Evolutionary conservation across 75 land plant genomes (phyloP), one percentile per base, ranked within the genome.

Genomic region (Ceratopteris richardii): DNA sequence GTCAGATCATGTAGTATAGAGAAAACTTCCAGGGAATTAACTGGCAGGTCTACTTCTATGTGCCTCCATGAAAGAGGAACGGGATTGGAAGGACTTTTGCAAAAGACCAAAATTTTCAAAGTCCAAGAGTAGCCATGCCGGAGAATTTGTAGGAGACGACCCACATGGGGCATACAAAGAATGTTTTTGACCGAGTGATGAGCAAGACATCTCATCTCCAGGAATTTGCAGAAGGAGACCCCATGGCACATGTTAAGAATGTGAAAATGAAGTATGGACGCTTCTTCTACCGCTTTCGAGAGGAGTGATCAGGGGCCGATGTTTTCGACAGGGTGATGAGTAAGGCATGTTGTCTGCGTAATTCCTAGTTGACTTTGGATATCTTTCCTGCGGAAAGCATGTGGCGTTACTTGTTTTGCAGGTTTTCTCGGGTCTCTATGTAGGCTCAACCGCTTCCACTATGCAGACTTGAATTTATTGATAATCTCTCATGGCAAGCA

Each of bases 191-290:
- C n/a, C n/a, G n/a, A n/a, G n/a, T n/a, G n/a, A n/a, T n/a, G 97
- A 92, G 53, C 94, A 92, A 79, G 93, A 92, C n/a, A n/a, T n/a
- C n/a, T n/a, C n/a, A n/a, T n/a, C 33, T 92, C 88, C 29, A 94
- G 97, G 17, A 92, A 92, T 57, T 92, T 92, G 29, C 97, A 92
- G 82, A 76, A 81, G 43, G 64, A 77, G 73, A 83, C 84, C 66
- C 69, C 68, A 92, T 88, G 97, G 70, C 63, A 62, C 72, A 50
- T 0, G 64, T 82, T 22, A 88, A 92, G 74, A 63, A 80, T 41
- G 73, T 71, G 0, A 56, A 94, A 31, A 29, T 68, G 53, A 44
- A 69, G 7, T 92, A 85, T 47, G 97, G 97, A 0, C 62, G 86
- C 25, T 92, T 92, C 64, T 92, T 84, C 67, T 92, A 82, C 58